phyloP scores from a whole-genome alignment of 129 eudicot genomes.

The Chrysanthemum lavandulifolium region DNA sequence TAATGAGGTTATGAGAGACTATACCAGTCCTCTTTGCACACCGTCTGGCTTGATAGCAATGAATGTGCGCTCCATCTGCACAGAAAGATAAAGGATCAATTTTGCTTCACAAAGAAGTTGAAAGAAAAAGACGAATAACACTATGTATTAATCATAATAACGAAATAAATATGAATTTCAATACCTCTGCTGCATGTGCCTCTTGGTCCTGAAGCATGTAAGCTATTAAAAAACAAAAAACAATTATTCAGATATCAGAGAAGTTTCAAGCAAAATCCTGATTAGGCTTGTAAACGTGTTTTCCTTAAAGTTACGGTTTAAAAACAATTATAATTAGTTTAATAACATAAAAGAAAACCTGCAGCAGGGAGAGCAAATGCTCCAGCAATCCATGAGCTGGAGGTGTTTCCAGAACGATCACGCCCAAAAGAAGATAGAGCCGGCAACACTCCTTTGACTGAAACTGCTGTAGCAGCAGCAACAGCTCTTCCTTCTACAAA shows the following conservation, averaged over 20 bases:
- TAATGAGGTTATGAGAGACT: neutral
- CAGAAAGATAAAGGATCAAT: slow-evolving; percentile 10
- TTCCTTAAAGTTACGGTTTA: slow-evolving; percentile 3
- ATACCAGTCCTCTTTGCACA: slow-evolving; percentile 97
- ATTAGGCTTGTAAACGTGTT: neutral
- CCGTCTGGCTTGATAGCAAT: slow-evolving; percentile 99
- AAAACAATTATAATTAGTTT: neutral
- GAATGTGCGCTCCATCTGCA: slow-evolving; percentile 88
- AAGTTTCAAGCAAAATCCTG: neutral
- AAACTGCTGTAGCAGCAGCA: slow-evolving; percentile 69
- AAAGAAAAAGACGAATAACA: too few relatives aligned
- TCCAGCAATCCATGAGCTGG: slow-evolving; percentile 69
- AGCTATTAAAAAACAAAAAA: slow-evolving; percentile 38
- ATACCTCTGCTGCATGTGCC: slow-evolving; percentile 88
- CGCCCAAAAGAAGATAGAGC: slow-evolving; percentile 65
- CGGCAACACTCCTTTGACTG: slow-evolving; percentile 54
- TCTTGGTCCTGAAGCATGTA: slow-evolving; percentile 93
- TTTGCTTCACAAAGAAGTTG: neutral
- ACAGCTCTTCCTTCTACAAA: slow-evolving; percentile 66
- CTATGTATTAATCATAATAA: too few relatives aligned
- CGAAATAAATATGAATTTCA: too few relatives aligned
- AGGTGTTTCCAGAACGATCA: slow-evolving; percentile 54
- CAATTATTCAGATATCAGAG: slow-evolving; percentile 1
- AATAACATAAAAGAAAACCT: slow-evolving; percentile 38
- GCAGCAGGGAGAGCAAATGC: slow-evolving; percentile 91